These are phyloP conservation scores for Solanum virginianum DNA, from an alignment of 257 asterid species.

Conservation along the genomic window DNA sequence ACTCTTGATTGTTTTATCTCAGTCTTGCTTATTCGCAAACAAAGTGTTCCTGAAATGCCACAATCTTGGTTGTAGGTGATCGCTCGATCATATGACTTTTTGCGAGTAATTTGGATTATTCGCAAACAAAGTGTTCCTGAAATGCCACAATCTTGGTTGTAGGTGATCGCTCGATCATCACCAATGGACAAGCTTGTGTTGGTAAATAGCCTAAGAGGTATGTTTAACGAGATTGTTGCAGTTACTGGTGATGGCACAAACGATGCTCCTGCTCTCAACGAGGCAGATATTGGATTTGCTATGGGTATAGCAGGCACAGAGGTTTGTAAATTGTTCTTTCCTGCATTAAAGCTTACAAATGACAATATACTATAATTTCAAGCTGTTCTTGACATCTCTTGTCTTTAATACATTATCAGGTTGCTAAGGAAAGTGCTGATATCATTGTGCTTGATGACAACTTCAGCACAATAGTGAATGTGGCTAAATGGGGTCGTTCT, in stretches of 20 bases:
- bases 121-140: neutral
- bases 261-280: conserved; percentile 93
- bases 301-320: conserved; percentile 95
- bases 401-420: conserved; percentile 23
- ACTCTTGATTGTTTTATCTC: neutral
- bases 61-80: conserved; percentile 32
- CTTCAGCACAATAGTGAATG: conserved; percentile 53
- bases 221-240: conserved; percentile 54
- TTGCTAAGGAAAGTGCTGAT: conserved; percentile 78
- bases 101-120: no score
- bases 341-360: neutral
- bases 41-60: neutral
- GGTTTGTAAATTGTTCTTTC: conserved; percentile 7
- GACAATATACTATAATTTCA: neutral
- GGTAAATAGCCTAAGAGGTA: conserved; percentile 49
- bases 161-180: conserved; percentile 69
- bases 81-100: conserved; percentile 63
- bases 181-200: conserved; percentile 71
- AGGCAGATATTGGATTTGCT: conserved; percentile 89
- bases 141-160: neutral
- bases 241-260: conserved; percentile 97
- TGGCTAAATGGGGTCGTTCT: conserved; percentile 81
- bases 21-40: neutral
- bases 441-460: conserved; percentile 72
- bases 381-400: neutral